A percentile compares a stretch with the other conserved stretches of the same genome.
Evolutionary conservation across 306 rosid genomes (phyloP).

Genomic region (Glycyrrhiza uralensis): DNA sequence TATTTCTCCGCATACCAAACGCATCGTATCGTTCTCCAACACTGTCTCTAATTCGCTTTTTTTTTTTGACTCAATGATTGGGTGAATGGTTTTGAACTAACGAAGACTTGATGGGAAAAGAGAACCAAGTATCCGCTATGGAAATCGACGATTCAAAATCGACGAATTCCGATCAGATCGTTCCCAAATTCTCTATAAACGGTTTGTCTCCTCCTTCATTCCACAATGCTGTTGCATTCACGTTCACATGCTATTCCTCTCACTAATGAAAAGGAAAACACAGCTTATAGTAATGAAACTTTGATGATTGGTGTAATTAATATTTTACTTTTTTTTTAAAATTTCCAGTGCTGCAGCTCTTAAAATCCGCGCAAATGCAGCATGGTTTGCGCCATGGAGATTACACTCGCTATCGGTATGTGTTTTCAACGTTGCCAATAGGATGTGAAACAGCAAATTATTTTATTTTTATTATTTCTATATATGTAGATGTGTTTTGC

Average conservation of each 20-base stretch:
- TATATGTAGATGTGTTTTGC: background rate
- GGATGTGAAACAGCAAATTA: background rate
- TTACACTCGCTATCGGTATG: constrained; percentile 89
- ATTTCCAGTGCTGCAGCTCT: constrained; percentile 74
- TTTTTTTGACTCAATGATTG: background rate
- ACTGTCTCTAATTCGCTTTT: background rate
- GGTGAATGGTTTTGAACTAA: background rate
- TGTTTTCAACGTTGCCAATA: background rate
- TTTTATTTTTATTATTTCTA: background rate
- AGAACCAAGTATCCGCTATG: constrained; percentile 57
- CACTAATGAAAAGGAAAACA: background rate
- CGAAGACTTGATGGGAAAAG: constrained; percentile 47
- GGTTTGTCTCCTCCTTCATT: constrained; percentile 38
- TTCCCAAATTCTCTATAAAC: constrained; percentile 71
- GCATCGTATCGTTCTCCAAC: background rate
- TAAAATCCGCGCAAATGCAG: constrained; percentile 96
- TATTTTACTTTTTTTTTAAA: background rate
- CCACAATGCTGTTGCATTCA: background rate
- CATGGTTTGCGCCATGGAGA: constrained; percentile 94
- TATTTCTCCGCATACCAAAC: background rate
- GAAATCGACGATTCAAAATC: constrained; percentile 67
- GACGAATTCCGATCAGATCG: constrained; percentile 51
- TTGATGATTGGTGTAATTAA: background rate
- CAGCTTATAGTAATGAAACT: background rate
- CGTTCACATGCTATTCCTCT: background rate